A percentile compares a stretch with the other conserved stretches of the same genome.
phyloP scores from a whole-genome alignment of 2,329 filamentous ascomycete species.

The Pleomassaria siparia region DNA sequence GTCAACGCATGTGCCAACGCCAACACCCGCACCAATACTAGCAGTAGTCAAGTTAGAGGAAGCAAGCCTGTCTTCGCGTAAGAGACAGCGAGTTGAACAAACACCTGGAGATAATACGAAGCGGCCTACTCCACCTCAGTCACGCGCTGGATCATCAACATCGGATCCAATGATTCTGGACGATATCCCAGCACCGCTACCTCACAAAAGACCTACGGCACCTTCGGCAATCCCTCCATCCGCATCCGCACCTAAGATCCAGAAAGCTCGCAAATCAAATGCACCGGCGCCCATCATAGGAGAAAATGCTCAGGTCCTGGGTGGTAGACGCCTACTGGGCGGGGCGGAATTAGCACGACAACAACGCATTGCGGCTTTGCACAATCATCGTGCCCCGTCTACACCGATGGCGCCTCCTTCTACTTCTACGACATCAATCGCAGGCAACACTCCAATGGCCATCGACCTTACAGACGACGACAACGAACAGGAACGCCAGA shows the following conservation, averaged over 20 bases:
- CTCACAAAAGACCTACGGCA: not conserved
- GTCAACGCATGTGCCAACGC: not conserved
- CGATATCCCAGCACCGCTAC: not conserved
- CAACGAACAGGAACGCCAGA: constrained; percentile 9
- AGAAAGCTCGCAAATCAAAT: not conserved
- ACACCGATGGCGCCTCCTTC: not conserved
- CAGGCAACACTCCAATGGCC: not conserved
- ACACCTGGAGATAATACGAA: not conserved
- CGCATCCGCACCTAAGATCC: not conserved
- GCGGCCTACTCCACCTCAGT: not conserved
- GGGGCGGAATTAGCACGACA: constrained; percentile 10
- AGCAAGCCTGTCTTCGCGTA: constrained; percentile 6
- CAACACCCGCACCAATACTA: not conserved
- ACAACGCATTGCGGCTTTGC: constrained; percentile 9
- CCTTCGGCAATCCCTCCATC: not conserved
- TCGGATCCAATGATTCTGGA: not conserved
- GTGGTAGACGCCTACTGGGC: not conserved
- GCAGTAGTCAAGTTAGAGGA: not conserved
- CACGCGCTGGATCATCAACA: not conserved
- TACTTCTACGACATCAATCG: not conserved
- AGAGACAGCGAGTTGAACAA: constrained; percentile 19
- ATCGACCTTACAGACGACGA: constrained; percentile 14
- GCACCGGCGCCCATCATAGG: not conserved
- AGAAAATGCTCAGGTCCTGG: not conserved
- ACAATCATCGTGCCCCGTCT: constrained; percentile 10